Conservation (phyloP, 257 asterid genomes). For the Avicennia marina region DNA sequence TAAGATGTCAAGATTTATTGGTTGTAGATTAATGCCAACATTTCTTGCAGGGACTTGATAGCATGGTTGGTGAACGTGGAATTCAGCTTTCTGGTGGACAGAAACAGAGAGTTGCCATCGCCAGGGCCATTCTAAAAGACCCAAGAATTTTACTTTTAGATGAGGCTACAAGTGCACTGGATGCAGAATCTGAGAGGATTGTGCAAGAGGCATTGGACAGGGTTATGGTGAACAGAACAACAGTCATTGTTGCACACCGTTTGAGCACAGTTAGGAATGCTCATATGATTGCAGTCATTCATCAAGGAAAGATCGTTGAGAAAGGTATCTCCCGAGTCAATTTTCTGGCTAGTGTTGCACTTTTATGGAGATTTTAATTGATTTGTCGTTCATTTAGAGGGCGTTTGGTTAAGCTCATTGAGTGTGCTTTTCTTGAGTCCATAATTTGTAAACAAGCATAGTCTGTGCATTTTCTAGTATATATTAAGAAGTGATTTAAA, state of each 20-base stretch:
- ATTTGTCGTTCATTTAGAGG: too few species aligned
- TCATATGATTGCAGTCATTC: conserved; percentile 57
- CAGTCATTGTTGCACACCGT: conserved; percentile 67
- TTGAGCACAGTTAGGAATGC: conserved; percentile 65
- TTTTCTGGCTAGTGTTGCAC: neutral
- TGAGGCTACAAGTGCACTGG: conserved; percentile 82
- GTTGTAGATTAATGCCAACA: neutral
- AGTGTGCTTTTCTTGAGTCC: too few species aligned
- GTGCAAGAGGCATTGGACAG: conserved; percentile 70
- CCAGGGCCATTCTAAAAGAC: conserved; percentile 69
- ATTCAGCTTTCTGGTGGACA: conserved; percentile 79
- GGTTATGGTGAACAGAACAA: conserved; percentile 61
- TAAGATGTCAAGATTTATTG: neutral
- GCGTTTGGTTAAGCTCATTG: too few species aligned
- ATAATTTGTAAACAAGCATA: too few species aligned
- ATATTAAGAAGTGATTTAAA: too few species aligned
- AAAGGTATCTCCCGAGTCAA: conserved; percentile 35
- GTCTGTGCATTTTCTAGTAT: too few species aligned
- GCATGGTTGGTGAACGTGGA: conserved; percentile 74
- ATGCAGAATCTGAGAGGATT: conserved; percentile 60
- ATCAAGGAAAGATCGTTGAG: conserved; percentile 57
- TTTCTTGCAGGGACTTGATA: conserved; percentile 50
- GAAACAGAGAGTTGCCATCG: conserved; percentile 73
- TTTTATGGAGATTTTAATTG: too few species aligned
- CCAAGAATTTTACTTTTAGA: conserved; percentile 66